Percentiles rank a stretch among this genome's conserved stretches.
phyloP scores from a whole-genome alignment of 1,139 yeast species.

The Debaryomyces singareniensis region DNA sequence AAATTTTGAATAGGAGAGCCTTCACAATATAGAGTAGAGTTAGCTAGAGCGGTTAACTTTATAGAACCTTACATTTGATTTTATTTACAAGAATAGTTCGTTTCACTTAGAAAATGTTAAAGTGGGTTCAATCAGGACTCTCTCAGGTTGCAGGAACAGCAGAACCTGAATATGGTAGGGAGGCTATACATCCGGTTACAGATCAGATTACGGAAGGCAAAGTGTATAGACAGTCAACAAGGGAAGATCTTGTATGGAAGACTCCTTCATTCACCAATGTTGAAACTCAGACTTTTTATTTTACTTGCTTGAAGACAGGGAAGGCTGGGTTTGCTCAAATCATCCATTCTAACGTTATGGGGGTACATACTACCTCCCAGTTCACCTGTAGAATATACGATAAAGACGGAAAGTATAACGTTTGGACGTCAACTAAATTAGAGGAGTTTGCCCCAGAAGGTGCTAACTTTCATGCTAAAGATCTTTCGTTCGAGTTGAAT shows the following conservation, averaged over 20 bases:
- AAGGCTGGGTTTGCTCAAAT: slow-evolving; percentile 86
- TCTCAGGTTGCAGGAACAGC: slow-evolving; percentile 96
- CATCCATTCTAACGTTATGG: slow-evolving; percentile 87
- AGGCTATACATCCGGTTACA: slow-evolving; percentile 81
- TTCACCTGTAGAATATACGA: slow-evolving; percentile 74
- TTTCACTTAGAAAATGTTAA: slow-evolving; percentile 51
- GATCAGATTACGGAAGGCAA: slow-evolving; percentile 45
- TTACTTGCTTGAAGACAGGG: slow-evolving; percentile 56
- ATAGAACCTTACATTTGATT: not conserved
- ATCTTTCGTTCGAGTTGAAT: slow-evolving; percentile 55
- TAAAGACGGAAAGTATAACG: slow-evolving; percentile 34
- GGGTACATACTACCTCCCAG: slow-evolving; percentile 88
- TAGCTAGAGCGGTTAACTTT: not conserved
- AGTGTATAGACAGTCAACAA: slow-evolving; percentile 39
- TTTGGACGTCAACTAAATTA: slow-evolving; percentile 89
- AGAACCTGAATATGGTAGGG: slow-evolving; percentile 94
- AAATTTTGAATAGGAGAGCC: not conserved
- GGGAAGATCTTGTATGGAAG: slow-evolving; percentile 68
- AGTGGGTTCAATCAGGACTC: slow-evolving; percentile 83
- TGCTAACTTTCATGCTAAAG: slow-evolving; percentile 73
- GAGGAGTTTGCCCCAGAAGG: slow-evolving; percentile 76
- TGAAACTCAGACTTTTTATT: slow-evolving; percentile 91
- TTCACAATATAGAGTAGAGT: not conserved
- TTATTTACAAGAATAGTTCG: not conserved
- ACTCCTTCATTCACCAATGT: slow-evolving; percentile 80